These are phyloP conservation scores for Yarrowia yakushimensis DNA, from an alignment of 805 yeast genomes.

Conservation along the genomic window DNA sequence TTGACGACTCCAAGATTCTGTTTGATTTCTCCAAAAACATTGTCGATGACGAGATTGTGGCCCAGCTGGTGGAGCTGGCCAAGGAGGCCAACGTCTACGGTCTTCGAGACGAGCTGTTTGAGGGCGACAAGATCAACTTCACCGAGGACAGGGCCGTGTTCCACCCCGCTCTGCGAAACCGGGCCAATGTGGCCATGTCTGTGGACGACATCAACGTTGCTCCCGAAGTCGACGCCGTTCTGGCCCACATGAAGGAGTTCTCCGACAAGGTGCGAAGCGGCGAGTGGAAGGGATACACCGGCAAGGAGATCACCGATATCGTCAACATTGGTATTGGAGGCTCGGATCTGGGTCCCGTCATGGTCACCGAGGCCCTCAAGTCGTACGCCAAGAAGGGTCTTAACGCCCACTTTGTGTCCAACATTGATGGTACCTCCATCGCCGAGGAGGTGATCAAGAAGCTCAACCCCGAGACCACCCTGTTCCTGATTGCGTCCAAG, in stretches of 20 bases:
- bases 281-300: conserved; percentile 94
- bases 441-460: conserved; percentile 76
- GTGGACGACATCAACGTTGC: conserved; percentile 90
- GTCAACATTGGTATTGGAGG: conserved; percentile 99
- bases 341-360: conserved; percentile 97
- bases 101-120: conserved; percentile 86
- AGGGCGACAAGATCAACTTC: conserved; percentile 89
- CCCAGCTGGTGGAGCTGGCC: conserved; percentile 70
- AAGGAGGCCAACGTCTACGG: conserved; percentile 83
- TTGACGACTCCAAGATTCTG: conserved; percentile 80
- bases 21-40: conserved; percentile 96
- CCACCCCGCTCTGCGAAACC: conserved; percentile 96
- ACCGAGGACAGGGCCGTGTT: conserved; percentile 92
- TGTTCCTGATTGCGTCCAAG: conserved; percentile 84
- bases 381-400: conserved; percentile 71
- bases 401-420: conserved; percentile 88
- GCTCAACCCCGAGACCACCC: conserved; percentile 84
- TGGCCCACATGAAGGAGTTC: conserved; percentile 95
- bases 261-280: conserved; percentile 88
- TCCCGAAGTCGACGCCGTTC: conserved; percentile 85
- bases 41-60: conserved; percentile 76
- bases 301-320: conserved; percentile 86
- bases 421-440: conserved; percentile 97
- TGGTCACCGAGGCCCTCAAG: conserved; percentile 98
- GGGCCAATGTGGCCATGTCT: conserved; percentile 73